Base-by-base conservation (phyloP, 768 basidiomycete species). In the Suillus ampliporus region DNA sequence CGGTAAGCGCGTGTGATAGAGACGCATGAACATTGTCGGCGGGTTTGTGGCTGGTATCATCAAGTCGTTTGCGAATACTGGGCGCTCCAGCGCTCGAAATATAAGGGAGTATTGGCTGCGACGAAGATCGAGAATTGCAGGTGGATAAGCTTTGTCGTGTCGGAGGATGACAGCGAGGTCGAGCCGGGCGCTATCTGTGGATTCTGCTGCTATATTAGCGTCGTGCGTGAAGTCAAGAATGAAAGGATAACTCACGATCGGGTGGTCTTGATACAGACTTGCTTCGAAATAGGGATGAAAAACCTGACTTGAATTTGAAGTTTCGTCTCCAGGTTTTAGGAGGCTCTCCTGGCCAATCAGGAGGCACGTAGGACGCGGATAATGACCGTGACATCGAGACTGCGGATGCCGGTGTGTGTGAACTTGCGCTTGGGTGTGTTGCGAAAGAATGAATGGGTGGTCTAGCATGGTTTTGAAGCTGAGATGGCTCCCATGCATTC, bases 1-100 rank as follows among this genome's bases (percentile, higher is more conserved):
- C 0, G 89, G 89, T 1, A 88, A 74, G 40, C 78, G 76, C 0
- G 82, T 74, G 71, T 88, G 86, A 67, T 80, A 85, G 56, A 90
- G 68, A 14, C 86, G 85, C 77, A 90, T 82, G 61, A 73, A 74
- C 6, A 74, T 68, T 0, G 82, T 74, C 2, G 85, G 79, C 1
- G 87, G 87, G 44, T 78, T 76, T 15, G 84, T 84, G 26, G 83
- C 84, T 57, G 85, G 79, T 48, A 85, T 86, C 14, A 79, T 77
- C 65, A 88, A 80, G 68, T 90, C 87, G 56, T 79, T 79, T 5
- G 71, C 64, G 63, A 82, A 84, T 38, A 77, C 78, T 1, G 68
- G 72, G 4, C 84, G 82, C 9, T 73, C 64, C 26, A 88, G 72
- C 21, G 73, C 80, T 58, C 79, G 80, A 69, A 89, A 84, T 19